A percentile compares a stretch with the other conserved stretches of the same genome.
Conservation (phyloP, 306 rosid species). For the Acacia acuminata region DNA sequence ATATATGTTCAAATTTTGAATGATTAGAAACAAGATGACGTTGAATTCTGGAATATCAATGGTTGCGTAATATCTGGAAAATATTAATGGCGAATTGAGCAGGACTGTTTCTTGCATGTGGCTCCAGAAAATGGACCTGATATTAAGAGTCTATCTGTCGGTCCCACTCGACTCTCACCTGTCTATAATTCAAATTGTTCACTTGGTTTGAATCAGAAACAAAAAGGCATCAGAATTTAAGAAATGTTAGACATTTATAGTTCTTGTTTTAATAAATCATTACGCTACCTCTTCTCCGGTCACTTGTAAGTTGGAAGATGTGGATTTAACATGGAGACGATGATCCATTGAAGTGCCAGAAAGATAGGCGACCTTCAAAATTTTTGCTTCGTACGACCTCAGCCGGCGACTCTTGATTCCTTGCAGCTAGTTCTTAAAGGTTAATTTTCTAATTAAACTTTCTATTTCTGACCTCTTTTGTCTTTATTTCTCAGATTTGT, state of each 20-base stretch:
- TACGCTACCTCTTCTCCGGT: neutral
- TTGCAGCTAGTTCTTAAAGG: no score
- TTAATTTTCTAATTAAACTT: no score
- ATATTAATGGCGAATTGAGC: slow-evolving; percentile 30
- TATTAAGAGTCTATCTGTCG: slow-evolving; percentile 23
- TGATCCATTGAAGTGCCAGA: neutral
- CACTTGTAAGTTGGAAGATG: neutral
- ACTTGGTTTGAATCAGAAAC: slow-evolving; percentile 1
- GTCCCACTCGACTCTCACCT: slow-evolving; percentile 36
- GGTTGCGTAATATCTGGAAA: slow-evolving; percentile 1
- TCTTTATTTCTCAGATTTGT: no score
- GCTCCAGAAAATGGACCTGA: slow-evolving; percentile 25
- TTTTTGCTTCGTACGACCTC: no score
- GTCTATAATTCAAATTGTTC: slow-evolving; percentile 2
- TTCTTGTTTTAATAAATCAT: neutral
- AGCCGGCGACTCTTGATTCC: no score
- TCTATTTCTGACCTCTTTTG: no score
- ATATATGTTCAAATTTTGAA: neutral
- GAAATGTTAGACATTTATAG: neutral
- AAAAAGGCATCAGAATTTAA: neutral
- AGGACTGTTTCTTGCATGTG: slow-evolving; percentile 27
- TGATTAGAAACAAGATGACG: neutral
- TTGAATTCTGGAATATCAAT: slow-evolving; percentile 9
- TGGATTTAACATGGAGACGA: neutral
- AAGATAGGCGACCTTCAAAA: no score